phyloP scores from a whole-genome alignment of 2,329 filamentous ascomycete species.

The Calonectria crousiana region DNA sequence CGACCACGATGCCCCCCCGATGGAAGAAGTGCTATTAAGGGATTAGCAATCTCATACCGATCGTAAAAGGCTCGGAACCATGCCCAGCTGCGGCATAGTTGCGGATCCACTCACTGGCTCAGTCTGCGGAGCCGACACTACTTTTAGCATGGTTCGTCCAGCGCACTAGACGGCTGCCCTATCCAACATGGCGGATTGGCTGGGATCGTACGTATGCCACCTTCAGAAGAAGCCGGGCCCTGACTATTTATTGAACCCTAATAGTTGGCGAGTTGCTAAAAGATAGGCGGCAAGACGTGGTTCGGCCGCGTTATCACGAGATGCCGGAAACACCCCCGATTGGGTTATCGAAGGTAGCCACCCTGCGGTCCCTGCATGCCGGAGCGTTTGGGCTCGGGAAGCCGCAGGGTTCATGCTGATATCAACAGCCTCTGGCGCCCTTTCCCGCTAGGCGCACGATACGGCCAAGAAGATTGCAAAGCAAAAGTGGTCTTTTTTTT shows the following conservation, averaged over 20 bases:
- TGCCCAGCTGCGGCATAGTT: neutral
- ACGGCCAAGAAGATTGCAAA: neutral
- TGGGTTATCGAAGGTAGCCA: too few species aligned
- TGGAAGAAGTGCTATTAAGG: neutral
- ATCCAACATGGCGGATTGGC: neutral
- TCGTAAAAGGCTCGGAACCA: neutral
- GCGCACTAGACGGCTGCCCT: neutral
- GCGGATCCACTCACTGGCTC: neutral
- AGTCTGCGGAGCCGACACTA: neutral
- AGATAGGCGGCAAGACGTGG: neutral
- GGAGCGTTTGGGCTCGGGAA: neutral
- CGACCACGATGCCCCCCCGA: neutral
- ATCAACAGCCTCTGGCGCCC: neutral
- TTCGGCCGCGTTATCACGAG: neutral
- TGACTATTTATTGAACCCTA: conserved; percentile 3
- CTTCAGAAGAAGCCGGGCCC: neutral
- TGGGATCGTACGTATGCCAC: neutral
- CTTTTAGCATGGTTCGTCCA: neutral
- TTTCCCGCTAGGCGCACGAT: neutral
- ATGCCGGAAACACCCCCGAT: neutral
- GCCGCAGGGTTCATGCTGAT: neutral
- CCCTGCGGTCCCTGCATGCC: neutral
- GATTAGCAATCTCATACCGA: neutral
- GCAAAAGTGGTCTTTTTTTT: neutral
- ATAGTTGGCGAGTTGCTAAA: neutral